Conservation (phyloP, 2,329 filamentous ascomycete species). For the Lachnellula occidentalis region DNA sequence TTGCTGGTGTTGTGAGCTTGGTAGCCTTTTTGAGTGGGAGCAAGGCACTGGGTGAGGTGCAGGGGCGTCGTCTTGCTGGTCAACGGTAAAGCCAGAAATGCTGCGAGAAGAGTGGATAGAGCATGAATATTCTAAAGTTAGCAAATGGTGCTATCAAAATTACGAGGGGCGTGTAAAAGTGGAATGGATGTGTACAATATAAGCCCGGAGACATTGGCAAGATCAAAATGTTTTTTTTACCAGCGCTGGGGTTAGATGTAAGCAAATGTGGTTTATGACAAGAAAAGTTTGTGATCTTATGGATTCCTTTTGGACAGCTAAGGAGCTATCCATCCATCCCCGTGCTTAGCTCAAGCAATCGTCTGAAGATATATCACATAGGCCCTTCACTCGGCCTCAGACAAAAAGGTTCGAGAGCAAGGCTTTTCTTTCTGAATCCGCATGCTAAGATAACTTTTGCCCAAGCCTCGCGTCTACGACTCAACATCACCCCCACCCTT, state of each 20-base stretch:
- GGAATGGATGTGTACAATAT: slow-evolving; percentile 11
- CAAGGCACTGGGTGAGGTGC: slow-evolving; percentile 87
- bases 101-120: neutral
- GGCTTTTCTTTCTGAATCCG: too few species aligned
- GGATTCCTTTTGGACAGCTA: too few species aligned
- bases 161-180: slow-evolving; percentile 8
- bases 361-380: too few species aligned
- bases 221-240: too few species aligned
- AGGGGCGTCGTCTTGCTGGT: slow-evolving; percentile 73
- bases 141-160: slow-evolving; percentile 12
- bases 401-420: too few species aligned
- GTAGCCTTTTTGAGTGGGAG: slow-evolving; percentile 82
- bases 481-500: neutral
- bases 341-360: too few species aligned
- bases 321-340: too few species aligned
- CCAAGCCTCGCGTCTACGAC: neutral
- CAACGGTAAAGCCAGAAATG: slow-evolving; percentile 20
- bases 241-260: too few species aligned
- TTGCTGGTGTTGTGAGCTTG: slow-evolving; percentile 59
- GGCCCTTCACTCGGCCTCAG: too few species aligned
- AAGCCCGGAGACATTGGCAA: neutral
- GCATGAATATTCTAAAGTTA: neutral
- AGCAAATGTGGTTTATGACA: too few species aligned
- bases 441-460: neutral
- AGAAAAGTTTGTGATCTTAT: too few species aligned